Conservation (phyloP, 495 filamentous ascomycete genomes). For the Amphirosellinia nigrospora region DNA sequence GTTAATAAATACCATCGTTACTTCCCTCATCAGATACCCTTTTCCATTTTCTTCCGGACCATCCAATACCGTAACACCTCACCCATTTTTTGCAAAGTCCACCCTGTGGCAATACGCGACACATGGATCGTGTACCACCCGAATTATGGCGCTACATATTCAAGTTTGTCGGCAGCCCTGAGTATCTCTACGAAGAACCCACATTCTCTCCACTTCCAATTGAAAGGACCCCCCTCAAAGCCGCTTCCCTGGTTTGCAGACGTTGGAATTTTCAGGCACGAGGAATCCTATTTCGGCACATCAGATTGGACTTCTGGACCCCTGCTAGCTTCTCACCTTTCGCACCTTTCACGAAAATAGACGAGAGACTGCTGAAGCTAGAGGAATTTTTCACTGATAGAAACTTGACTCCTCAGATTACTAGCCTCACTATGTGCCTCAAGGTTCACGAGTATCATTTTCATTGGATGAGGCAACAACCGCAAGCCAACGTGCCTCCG, state of each 20-base stretch:
- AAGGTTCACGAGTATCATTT: too few species aligned
- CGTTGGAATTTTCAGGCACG: slow-evolving; percentile 47
- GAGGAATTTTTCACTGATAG: slow-evolving; percentile 44
- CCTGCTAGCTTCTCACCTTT: too few species aligned
- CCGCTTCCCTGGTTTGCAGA: slow-evolving; percentile 46
- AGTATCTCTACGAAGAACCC: slow-evolving; percentile 44
- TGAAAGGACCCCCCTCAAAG: slow-evolving; percentile 40
- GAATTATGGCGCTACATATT: slow-evolving; percentile 47
- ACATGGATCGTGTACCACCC: slow-evolving; percentile 41
- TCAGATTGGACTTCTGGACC: slow-evolving; percentile 43
- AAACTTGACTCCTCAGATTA: slow-evolving; percentile 32
- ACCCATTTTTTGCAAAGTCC: neutral
- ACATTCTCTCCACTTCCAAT: slow-evolving; percentile 22
- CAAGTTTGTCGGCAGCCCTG: slow-evolving; percentile 35
- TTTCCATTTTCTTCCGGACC: neutral
- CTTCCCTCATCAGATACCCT: neutral
- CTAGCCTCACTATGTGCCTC: slow-evolving; percentile 29
- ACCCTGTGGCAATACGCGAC: neutral
- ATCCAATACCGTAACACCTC: neutral
- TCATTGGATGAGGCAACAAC: too few species aligned
- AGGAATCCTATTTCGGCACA: slow-evolving; percentile 51
- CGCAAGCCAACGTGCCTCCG: too few species aligned
- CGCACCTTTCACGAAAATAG: too few species aligned
- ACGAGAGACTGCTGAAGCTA: too few species aligned
- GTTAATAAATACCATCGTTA: too few species aligned